Percentiles rank a stretch among this genome's conserved stretches.
These are phyloP conservation scores for Xylaria hypoxylon DNA, from an alignment of 2,329 filamentous ascomycete species.

Conservation along the genomic window DNA sequence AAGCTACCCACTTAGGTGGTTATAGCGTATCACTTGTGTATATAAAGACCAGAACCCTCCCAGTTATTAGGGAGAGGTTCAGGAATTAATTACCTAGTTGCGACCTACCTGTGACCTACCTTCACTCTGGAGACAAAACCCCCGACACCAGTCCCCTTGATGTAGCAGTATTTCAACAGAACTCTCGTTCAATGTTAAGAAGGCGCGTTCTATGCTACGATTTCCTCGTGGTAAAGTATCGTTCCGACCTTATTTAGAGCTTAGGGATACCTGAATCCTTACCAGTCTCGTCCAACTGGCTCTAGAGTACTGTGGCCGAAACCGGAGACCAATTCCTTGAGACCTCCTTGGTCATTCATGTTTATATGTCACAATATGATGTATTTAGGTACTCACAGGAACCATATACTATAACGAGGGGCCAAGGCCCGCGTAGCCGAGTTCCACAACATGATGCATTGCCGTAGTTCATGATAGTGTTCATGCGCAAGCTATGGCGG, in stretches of 20 bases:
- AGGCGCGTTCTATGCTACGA: background rate
- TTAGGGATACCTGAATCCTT: background rate
- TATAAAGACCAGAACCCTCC: too few species aligned
- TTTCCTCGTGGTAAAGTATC: background rate
- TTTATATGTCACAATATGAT: background rate
- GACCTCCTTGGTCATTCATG: background rate
- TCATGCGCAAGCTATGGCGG: background rate
- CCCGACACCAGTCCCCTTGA: too few species aligned
- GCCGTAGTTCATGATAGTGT: background rate
- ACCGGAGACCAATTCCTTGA: background rate
- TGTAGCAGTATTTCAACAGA: too few species aligned
- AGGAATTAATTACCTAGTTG: too few species aligned
- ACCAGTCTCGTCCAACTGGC: constrained; percentile 1
- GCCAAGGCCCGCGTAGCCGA: background rate
- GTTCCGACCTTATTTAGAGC: background rate
- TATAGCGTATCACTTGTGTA: too few species aligned
- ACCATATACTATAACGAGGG: background rate
- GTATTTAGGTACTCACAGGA: background rate
- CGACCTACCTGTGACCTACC: too few species aligned
- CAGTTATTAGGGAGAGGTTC: too few species aligned
- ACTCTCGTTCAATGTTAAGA: too few species aligned
- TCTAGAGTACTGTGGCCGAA: background rate
- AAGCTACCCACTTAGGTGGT: too few species aligned
- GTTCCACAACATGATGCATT: background rate
- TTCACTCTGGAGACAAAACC: too few species aligned